A percentile compares a stretch with the other conserved stretches of the same genome.
phyloP scores from a whole-genome alignment of 768 basidiomycete genomes.

The Suillus alpinus region DNA sequence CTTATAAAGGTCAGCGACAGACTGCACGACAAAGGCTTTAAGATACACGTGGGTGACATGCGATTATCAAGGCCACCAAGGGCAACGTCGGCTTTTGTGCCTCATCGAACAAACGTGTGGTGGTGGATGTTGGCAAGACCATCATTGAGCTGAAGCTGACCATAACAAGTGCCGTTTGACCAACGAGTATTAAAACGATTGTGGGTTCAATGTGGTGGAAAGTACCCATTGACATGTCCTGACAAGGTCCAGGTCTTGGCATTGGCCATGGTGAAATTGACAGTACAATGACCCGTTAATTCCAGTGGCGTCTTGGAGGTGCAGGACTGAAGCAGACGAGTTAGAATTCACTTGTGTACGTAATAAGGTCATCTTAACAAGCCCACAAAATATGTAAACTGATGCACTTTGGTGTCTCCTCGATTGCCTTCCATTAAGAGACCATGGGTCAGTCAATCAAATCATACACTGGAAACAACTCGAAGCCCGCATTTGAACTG shows the following conservation, averaged over 20 bases:
- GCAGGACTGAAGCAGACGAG: not conserved
- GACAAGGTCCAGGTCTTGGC: not conserved
- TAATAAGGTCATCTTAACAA: not conserved
- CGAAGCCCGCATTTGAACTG: not conserved
- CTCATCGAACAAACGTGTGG: slow-evolving; percentile 9
- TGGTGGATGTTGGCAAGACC: slow-evolving; percentile 6
- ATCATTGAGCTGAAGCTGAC: not conserved
- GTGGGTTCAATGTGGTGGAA: not conserved
- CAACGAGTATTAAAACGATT: slow-evolving; percentile 7
- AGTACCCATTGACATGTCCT: not conserved
- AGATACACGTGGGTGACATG: slow-evolving; percentile 31
- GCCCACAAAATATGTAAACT: not conserved
- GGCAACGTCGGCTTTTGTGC: slow-evolving; percentile 9
- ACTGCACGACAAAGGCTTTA: slow-evolving; percentile 17
- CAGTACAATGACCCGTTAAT: not conserved
- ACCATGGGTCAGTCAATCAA: not conserved
- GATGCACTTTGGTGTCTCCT: not conserved
- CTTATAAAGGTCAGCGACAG: slow-evolving; percentile 18
- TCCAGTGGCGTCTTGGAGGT: not conserved
- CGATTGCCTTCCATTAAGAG: not conserved
- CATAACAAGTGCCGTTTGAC: not conserved
- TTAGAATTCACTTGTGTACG: not conserved
- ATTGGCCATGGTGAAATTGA: not conserved
- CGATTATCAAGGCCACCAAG: slow-evolving; percentile 24
- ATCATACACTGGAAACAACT: not conserved